Evolutionary conservation across 1,139 yeast genomes (phyloP).

Genomic region (Scheffersomyces illinoinensis): DNA sequence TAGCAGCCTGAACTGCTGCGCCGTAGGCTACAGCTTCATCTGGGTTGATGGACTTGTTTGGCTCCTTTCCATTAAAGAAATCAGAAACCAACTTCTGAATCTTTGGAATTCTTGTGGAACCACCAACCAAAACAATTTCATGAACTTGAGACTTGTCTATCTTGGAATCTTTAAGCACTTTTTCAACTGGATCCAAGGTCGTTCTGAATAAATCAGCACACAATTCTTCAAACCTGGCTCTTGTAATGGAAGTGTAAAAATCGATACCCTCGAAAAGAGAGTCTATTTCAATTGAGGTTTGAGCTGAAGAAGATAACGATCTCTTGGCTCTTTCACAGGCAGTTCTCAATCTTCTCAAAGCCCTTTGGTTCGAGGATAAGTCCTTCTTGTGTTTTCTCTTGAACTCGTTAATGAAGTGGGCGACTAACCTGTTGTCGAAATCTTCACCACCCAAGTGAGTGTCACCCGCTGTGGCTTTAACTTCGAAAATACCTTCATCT

Average conservation of each 20-base stretch:
- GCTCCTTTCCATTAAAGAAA: slow-evolving; percentile 88
- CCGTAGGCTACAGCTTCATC: slow-evolving; percentile 72
- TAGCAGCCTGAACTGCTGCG: slow-evolving; percentile 52
- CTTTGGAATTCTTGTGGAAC: slow-evolving; percentile 94
- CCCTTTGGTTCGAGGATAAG: slow-evolving; percentile 73
- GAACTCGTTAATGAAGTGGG: slow-evolving; percentile 78
- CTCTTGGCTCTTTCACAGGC: slow-evolving; percentile 94
- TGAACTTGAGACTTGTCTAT: slow-evolving; percentile 76
- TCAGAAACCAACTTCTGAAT: slow-evolving; percentile 84
- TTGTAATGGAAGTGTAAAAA: slow-evolving; percentile 78
- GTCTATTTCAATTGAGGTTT: slow-evolving; percentile 84
- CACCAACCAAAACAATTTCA: slow-evolving; percentile 89
- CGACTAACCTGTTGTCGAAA: slow-evolving; percentile 80
- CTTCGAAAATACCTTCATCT: slow-evolving; percentile 24
- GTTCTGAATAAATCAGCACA: slow-evolving; percentile 84
- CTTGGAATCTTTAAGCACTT: slow-evolving; percentile 81
- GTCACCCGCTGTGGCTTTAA: slow-evolving; percentile 28
- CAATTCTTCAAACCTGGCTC: slow-evolving; percentile 90
- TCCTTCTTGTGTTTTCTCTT: slow-evolving; percentile 84
- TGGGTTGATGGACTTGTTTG: slow-evolving; percentile 84
- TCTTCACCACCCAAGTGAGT: slow-evolving; percentile 43
- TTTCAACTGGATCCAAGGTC: slow-evolving; percentile 82
- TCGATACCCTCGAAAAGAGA: slow-evolving; percentile 80
- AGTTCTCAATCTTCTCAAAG: slow-evolving; percentile 84
- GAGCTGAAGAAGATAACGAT: slow-evolving; percentile 83